Conservation (phyloP, 495 filamentous ascomycete genomes). For the Neurospora sp. region DNA sequence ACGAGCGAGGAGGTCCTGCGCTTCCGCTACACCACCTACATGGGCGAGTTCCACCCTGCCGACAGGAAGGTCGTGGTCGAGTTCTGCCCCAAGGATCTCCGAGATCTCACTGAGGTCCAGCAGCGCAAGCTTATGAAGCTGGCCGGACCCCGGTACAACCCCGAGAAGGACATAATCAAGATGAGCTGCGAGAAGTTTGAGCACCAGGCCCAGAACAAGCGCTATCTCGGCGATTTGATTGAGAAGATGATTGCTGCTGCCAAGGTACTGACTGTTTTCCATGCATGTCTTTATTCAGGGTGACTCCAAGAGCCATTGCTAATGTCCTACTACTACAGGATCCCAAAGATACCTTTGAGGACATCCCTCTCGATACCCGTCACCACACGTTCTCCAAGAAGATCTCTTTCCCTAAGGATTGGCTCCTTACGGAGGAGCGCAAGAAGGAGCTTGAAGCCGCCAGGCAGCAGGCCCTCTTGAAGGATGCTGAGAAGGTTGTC, state of each 20-base stretch:
- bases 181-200: constrained; percentile 88
- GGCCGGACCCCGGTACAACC: constrained; percentile 82
- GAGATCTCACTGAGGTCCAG: constrained; percentile 52
- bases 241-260: constrained; percentile 63
- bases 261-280: constrained; percentile 36
- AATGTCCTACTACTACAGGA: constrained; percentile 34
- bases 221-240: constrained; percentile 75
- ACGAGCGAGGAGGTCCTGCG: constrained; percentile 57
- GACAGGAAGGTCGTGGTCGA: constrained; percentile 89
- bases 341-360: constrained; percentile 66
- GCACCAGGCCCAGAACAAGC: constrained; percentile 89
- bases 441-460: constrained; percentile 50
- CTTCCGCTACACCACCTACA: constrained; percentile 95
- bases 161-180: constrained; percentile 68
- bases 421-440: constrained; percentile 66
- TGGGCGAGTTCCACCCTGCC: constrained; percentile 89
- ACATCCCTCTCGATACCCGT: constrained; percentile 82
- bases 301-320: background rate
- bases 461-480: constrained; percentile 37
- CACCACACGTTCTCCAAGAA: constrained; percentile 68
- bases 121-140: constrained; percentile 79
- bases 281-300: background rate
- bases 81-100: constrained; percentile 59
- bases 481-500: constrained; percentile 36
- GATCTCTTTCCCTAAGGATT: constrained; percentile 66